Evolutionary conservation across 2,329 filamentous ascomycete species (phyloP).

Genomic region (Aspergillus thermomutatus): DNA sequence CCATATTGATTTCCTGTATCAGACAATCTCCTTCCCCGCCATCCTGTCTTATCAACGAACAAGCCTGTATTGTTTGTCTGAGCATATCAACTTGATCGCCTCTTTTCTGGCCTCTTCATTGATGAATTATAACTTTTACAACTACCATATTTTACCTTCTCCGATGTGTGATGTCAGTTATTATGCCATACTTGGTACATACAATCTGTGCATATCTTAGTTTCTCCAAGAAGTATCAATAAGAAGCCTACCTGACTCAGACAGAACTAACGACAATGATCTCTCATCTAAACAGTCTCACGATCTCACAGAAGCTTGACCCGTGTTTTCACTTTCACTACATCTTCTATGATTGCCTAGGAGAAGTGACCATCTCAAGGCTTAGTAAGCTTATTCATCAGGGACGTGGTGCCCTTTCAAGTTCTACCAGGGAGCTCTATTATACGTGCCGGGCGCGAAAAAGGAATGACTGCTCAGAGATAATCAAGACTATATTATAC

Average conservation of each 20-base stretch:
- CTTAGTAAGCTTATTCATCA: not conserved
- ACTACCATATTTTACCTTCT: not conserved
- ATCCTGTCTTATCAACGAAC: not conserved
- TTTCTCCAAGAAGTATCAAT: not conserved
- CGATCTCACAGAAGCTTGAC: not conserved
- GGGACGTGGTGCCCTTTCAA: not conserved
- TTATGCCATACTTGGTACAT: not conserved
- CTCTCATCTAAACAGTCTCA: not conserved
- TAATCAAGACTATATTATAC: not conserved
- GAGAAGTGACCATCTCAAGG: not conserved
- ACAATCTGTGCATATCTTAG: not conserved
- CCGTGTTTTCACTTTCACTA: not conserved
- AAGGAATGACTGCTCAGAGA: not conserved
- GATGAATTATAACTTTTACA: not conserved
- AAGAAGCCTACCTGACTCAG: not conserved
- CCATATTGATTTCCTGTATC: slow-evolving; percentile 6
- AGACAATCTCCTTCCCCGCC: not conserved
- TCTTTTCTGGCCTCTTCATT: not conserved
- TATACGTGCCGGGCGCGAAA: not conserved
- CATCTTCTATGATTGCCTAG: not conserved
- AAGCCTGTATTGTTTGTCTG: not conserved
- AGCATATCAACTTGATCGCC: not conserved
- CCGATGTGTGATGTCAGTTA: not conserved
- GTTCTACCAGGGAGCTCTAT: not conserved
- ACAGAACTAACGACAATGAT: not conserved